These are phyloP conservation scores for Pichia exigua DNA, from an alignment of 805 yeast species.

Conservation along the genomic window DNA sequence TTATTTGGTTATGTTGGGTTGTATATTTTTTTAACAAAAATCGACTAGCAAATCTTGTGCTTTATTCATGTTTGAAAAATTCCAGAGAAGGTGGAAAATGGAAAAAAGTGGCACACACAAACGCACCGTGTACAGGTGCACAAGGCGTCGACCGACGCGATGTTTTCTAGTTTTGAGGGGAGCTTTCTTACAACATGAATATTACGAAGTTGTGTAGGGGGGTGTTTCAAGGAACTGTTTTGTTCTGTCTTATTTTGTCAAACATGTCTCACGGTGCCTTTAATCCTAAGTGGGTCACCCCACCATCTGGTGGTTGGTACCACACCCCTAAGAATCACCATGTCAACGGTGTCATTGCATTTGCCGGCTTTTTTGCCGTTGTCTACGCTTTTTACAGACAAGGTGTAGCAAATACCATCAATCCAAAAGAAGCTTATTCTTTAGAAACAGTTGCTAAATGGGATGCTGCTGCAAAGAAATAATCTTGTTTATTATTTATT, in stretches of 20 bases:
- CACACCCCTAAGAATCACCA: conserved; percentile 45
- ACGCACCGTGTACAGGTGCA: not conserved
- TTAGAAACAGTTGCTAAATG: conserved; percentile 36
- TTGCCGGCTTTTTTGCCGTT: conserved; percentile 31
- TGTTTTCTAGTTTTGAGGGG: not conserved
- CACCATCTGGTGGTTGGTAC: conserved; percentile 53
- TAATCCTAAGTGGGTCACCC: conserved; percentile 28
- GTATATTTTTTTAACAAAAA: too few relatives aligned
- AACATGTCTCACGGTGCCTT: conserved; percentile 18
- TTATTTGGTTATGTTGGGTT: not conserved
- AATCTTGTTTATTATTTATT: conserved; percentile 3
- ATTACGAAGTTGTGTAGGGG: not conserved
- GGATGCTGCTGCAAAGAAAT: conserved; percentile 34
- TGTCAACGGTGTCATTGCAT: conserved; percentile 34
- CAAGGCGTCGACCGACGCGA: not conserved
- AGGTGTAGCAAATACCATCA: conserved; percentile 31
- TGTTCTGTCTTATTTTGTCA: not conserved
- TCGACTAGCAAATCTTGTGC: not conserved
- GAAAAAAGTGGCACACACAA: not conserved
- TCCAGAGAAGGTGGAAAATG: not conserved
- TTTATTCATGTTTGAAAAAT: not conserved
- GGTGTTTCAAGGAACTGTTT: too few relatives aligned
- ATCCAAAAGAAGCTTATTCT: conserved; percentile 30
- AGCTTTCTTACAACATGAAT: not conserved
- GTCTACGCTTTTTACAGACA: conserved; percentile 28